Percentiles rank a stretch among this genome's conserved stretches.
Evolutionary conservation across 768 basidiomycete species (phyloP).

Genomic region (Fomitopsis serialis): DNA sequence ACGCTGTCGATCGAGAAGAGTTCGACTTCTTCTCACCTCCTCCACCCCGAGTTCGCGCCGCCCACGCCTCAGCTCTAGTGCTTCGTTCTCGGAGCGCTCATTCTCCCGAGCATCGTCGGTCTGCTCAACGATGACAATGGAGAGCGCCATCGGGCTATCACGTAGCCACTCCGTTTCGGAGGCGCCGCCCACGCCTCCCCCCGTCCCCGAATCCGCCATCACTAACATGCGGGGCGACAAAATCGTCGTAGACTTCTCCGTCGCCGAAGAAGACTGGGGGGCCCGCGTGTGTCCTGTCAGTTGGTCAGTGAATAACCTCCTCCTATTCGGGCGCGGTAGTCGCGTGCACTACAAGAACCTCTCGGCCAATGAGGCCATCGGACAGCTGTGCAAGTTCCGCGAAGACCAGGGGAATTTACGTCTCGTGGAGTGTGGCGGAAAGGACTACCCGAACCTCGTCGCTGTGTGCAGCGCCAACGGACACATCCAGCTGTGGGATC

Average conservation of each 20-base stretch:
- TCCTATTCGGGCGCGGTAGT: constrained; percentile 50
- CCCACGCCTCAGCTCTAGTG: not conserved
- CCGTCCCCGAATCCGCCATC: constrained; percentile 1
- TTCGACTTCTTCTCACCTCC: not conserved
- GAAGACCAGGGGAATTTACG: constrained; percentile 41
- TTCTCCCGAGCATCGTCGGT: not conserved
- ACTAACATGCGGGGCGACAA: not conserved
- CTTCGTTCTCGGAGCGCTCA: not conserved
- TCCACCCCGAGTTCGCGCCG: not conserved
- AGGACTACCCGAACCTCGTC: constrained; percentile 34
- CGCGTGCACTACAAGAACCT: constrained; percentile 50
- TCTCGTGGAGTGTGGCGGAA: constrained; percentile 34
- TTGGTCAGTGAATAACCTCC: constrained; percentile 38
- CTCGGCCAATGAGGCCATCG: constrained; percentile 27
- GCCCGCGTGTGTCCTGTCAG: constrained; percentile 20
- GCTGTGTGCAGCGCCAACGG: constrained; percentile 62
- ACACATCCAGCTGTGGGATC: constrained; percentile 70
- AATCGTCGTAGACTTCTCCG: constrained; percentile 1
- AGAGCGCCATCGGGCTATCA: not conserved
- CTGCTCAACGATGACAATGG: not conserved
- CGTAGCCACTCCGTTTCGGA: not conserved
- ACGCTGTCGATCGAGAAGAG: not conserved
- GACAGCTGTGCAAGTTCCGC: constrained; percentile 42
- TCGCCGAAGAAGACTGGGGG: not conserved
- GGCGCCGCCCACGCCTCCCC: not conserved